Conservation (phyloP, 2,329 filamentous ascomycete genomes). For the Trichophyton verrucosum region DNA sequence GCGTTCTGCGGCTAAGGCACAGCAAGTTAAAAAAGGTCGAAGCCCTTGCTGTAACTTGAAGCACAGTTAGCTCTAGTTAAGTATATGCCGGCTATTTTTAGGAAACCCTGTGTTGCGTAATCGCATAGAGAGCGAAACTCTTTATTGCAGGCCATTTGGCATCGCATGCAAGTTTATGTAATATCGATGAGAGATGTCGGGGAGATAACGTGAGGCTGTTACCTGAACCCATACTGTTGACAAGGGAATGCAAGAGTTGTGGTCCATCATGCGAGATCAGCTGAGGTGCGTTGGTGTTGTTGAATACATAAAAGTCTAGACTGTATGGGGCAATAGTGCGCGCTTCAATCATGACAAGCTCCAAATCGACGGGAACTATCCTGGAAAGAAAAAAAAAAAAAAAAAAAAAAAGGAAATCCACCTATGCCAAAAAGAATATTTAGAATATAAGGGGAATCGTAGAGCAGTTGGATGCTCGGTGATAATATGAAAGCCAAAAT, state of each 20-base stretch:
- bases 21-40: neutral
- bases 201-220: neutral
- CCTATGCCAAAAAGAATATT: neutral
- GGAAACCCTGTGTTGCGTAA: neutral
- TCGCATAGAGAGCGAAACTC: neutral
- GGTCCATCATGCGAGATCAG: neutral
- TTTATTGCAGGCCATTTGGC: neutral
- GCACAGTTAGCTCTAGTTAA: neutral
- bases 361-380: neutral
- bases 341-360: neutral
- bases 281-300: neutral
- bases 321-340: neutral
- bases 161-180: neutral
- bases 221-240: neutral
- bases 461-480: neutral
- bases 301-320: slow-evolving; percentile 1
- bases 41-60: neutral
- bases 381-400: neutral
- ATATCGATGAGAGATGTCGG: neutral
- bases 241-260: neutral
- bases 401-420: neutral
- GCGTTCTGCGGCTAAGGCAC: too few relatives aligned
- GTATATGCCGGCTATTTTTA: neutral
- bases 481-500: neutral
- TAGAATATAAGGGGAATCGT: neutral